Evolutionary conservation across 2,329 filamentous ascomycete genomes (phyloP), one percentile per base, ranked within the genome.

Genomic region (Clarireedia monteithiana): DNA sequence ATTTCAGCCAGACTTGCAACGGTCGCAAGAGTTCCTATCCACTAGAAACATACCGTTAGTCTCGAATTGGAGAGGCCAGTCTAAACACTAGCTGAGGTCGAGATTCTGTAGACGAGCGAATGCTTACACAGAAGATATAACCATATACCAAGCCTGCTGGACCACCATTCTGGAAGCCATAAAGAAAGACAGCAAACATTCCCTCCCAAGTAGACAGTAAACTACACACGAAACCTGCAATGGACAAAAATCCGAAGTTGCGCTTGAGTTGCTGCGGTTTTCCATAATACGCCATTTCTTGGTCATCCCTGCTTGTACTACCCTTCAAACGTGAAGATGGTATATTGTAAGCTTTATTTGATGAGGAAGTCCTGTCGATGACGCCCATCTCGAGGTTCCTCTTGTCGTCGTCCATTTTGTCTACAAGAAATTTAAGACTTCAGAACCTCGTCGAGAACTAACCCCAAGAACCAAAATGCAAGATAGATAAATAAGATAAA

Each of bases 141-240:
- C 69, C 65, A 65, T 69, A 74, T 36, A 75, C 69, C 48, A 73
- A 65, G 15, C 73, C 73, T 30, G 62, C 63, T 17, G 62, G 62
- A 23, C 63, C 61, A 26, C 62, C 60, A 50, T 62, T 65, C 26
- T 58, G 48, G 50, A 63, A 61, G 6, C 57, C 59, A 46, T 53
- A 58, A 6, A 60, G 39, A 48, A 61, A 64, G 36, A 58, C 58
- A 38, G 55, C 27, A 24, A 61, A 51, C 40, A 58, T 64, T 48
- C 69, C 67, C 60, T 75, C 73, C 73, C 73, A 75, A 5, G 73
- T 74, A 15, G 70, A 68, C 63, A 73, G 71, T 26, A 73, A 62
- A 24, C 73, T 72, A 47, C 70, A 71, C 1, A 70, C 68, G 57
- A 75, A 75, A 7, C 71, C 72, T 24, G 74, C 64, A 23, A 72